Percentiles rank a stretch among this genome's conserved stretches.
phyloP scores from a whole-genome alignment of 345 rosid species.

The Eucalyptus microcorys region DNA sequence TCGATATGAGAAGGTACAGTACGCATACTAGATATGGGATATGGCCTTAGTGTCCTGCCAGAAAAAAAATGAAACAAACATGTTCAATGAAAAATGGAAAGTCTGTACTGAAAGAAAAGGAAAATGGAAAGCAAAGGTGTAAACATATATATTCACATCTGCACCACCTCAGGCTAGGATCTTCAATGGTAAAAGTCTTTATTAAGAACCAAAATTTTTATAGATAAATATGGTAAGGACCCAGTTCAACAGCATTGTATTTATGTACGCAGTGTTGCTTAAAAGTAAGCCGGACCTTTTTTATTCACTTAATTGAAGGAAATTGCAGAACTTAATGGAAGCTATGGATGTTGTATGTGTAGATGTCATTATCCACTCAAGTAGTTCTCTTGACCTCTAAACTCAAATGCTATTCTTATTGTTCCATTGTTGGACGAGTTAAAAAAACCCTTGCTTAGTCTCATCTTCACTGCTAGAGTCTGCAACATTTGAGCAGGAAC shows the following conservation, averaged over 20 bases:
- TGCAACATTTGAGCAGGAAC: neutral
- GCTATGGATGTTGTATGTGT: neutral
- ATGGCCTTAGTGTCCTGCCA: conserved; percentile 65
- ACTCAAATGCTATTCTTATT: neutral
- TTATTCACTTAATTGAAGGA: neutral
- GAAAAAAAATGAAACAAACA: neutral
- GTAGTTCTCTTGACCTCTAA: neutral
- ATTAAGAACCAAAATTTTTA: neutral
- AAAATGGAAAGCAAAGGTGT: neutral
- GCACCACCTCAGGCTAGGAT: neutral
- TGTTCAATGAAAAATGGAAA: neutral
- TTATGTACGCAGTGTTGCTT: neutral
- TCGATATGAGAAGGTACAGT: conserved; percentile 55
- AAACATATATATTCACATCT: neutral
- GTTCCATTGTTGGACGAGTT: neutral
- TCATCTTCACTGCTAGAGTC: neutral
- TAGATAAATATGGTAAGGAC: neutral
- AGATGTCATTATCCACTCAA: neutral
- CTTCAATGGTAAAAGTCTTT: neutral
- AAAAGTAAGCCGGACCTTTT: neutral
- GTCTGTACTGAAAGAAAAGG: neutral
- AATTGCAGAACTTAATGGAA: neutral
- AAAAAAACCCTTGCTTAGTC: neutral
- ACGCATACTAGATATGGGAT: conserved; percentile 58
- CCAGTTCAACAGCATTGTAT: neutral